Base-by-base conservation (phyloP, 129 eudicot species). In the Flaveria ramosissima region DNA sequence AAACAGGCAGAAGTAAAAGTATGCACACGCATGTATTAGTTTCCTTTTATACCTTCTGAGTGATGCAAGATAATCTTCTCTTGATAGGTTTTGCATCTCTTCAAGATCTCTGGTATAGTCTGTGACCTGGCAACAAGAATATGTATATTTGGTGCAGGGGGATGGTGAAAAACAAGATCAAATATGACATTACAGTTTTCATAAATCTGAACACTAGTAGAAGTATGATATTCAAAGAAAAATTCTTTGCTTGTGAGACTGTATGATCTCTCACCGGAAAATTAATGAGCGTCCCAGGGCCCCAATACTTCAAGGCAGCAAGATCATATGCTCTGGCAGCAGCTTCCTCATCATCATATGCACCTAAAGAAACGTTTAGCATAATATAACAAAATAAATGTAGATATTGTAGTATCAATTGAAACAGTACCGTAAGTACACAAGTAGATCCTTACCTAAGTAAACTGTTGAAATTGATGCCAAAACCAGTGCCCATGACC, bases 291-390 rank as follows among this genome's bases (percentile, higher is more conserved):
- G 99, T 94, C 82, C 99, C 97, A 13, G 99, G 96, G 19, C 99
- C 99, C 99, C 99, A 94, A 82, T 94, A 94, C 78, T 94, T 94
- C 79, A 94, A 83, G 70, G 99, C 99, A 45, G 99, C 99, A 66
- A 94, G 99, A 83, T 94, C 99, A 83, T 94, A 94, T 69, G 99
- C 99, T 86, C 99, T 89, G 39, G 99, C 99, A 72, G 99, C 99
- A 71, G 99, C 99, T 71, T 94, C 99, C 88, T 94, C 99, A 32
- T 94, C 99, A 82, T 94, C 99, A 87, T 94, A 94, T 61, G 99
- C 99, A 67, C 99, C 99, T 94, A 84, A 19, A 80, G 15, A 43
- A 60, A 84, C 78, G 74, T 78, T 19, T 57, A 13, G 59, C 39
- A 62, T 61, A 52, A 71, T 41, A 76, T 13, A 72, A 14, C 13